phyloP scores from a whole-genome alignment of 768 basidiomycete species.

The Infundibulicybe gibba region DNA sequence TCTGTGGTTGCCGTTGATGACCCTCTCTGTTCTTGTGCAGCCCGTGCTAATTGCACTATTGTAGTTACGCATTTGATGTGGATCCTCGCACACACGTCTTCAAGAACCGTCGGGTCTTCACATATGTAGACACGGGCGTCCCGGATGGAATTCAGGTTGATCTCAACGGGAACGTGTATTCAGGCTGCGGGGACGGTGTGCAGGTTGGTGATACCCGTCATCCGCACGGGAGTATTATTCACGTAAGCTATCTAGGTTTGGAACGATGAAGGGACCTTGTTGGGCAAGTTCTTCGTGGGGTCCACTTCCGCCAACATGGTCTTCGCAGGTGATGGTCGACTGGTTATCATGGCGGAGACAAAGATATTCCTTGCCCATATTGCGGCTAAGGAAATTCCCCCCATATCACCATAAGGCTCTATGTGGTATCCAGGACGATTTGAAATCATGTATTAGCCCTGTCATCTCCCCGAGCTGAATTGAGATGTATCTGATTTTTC shows the following conservation, averaged over 20 bases:
- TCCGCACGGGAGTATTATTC: too few species aligned
- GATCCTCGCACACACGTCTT: slow-evolving; percentile 51
- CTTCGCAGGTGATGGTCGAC: slow-evolving; percentile 36
- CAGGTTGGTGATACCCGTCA: slow-evolving; percentile 33
- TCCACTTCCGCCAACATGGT: slow-evolving; percentile 41
- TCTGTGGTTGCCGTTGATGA: too few species aligned
- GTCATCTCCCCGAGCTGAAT: too few species aligned
- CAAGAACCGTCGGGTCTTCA: slow-evolving; percentile 61
- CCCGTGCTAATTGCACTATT: neutral
- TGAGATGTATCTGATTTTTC: too few species aligned
- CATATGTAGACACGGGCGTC: slow-evolving; percentile 60
- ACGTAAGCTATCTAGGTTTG: slow-evolving; percentile 36
- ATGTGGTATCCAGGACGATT: too few species aligned
- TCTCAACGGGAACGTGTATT: slow-evolving; percentile 59
- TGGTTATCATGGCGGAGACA: slow-evolving; percentile 45
- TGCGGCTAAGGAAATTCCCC: slow-evolving; percentile 27
- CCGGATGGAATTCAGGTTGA: slow-evolving; percentile 71
- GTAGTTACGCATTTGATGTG: slow-evolving; percentile 68
- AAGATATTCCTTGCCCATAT: slow-evolving; percentile 45
- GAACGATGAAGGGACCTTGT: slow-evolving; percentile 47
- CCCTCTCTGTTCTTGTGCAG: neutral
- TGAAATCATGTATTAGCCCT: too few species aligned
- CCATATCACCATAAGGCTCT: neutral
- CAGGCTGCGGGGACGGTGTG: slow-evolving; percentile 67
- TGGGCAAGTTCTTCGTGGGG: slow-evolving; percentile 64